Evolutionary conservation across 352 stramenopile genomes (phyloP).

Genomic region (Phytopythium ostracodes): DNA sequence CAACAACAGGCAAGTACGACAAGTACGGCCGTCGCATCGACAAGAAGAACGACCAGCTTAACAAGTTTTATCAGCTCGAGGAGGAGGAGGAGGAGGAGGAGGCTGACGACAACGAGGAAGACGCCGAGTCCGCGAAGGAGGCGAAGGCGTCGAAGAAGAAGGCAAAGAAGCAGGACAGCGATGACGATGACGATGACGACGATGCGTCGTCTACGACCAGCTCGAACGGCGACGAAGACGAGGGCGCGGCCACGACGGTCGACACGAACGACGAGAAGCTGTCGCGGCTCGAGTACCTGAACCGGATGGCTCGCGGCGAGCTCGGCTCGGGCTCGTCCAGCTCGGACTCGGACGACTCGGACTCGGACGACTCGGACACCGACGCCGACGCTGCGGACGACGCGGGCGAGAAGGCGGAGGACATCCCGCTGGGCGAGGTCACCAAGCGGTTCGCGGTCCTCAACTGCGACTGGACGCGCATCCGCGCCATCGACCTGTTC

Average conservation of each 20-base stretch:
- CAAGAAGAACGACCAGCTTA: conserved; percentile 71
- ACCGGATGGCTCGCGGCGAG: conserved; percentile 82
- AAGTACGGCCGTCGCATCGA: conserved; percentile 84
- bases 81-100: conserved; percentile 39
- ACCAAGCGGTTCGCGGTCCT: conserved; percentile 91
- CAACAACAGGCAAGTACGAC: conserved; percentile 68
- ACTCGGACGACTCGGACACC: conserved; percentile 39
- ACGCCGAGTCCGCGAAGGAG: conserved; percentile 13
- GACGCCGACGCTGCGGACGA: conserved; percentile 27
- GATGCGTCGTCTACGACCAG: conserved; percentile 21
- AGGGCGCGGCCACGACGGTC: conserved; percentile 17
- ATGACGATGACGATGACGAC: conserved; percentile 25
- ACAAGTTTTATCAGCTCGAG: conserved; percentile 79
- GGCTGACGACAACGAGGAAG: conserved; percentile 17
- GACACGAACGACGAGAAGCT: conserved; percentile 56
- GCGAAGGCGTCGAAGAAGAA: conserved; percentile 14
- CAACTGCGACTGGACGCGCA: conserved; percentile 96
- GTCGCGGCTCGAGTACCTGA: conserved; percentile 81
- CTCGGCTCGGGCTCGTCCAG: conserved; percentile 44
- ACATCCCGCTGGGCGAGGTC: conserved; percentile 79
- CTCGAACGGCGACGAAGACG: conserved; percentile 29
- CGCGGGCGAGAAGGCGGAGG: conserved; percentile 51
- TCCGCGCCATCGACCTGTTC: conserved; percentile 95
- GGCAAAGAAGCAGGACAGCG: conserved; percentile 5
- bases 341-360: conserved; percentile 47